phyloP scores from a whole-genome alignment of 1,284 basidiomycete genomes.

The Taiwanofungus camphoratus region DNA sequence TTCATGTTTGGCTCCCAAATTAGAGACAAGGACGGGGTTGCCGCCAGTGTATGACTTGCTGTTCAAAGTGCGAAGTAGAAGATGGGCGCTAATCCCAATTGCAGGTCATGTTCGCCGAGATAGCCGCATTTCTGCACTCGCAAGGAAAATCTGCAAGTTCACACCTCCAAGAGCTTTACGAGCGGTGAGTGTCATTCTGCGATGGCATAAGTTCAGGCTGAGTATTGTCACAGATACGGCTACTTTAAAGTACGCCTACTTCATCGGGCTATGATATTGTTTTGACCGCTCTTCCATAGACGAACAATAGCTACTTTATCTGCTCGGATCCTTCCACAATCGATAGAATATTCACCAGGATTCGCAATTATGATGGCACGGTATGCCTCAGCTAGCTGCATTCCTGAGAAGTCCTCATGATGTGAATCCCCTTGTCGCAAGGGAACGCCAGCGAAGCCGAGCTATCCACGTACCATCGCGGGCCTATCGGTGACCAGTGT shows the following conservation, averaged over 20 bases:
- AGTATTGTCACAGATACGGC: constrained; percentile 35
- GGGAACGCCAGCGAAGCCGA: constrained; percentile 22
- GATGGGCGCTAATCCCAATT: background rate
- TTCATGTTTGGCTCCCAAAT: constrained; percentile 77
- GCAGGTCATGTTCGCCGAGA: constrained; percentile 63
- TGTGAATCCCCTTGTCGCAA: constrained; percentile 1
- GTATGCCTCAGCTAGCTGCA: constrained; percentile 28
- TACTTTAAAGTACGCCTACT: constrained; percentile 44
- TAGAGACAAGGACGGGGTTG: constrained; percentile 81
- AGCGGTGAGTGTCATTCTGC: constrained; percentile 36
- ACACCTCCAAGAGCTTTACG: constrained; percentile 62
- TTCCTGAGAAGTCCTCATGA: background rate
- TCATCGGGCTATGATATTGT: background rate
- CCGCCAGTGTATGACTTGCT: constrained; percentile 51
- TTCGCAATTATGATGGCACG: constrained; percentile 48
- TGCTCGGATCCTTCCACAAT: constrained; percentile 61
- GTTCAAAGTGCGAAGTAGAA: background rate
- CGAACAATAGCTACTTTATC: constrained; percentile 78
- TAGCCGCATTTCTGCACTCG: constrained; percentile 45
- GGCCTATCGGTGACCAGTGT: constrained; percentile 55
- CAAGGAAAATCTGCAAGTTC: constrained; percentile 48
- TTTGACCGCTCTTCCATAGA: constrained; percentile 35
- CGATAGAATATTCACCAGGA: constrained; percentile 57
- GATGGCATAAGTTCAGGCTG: constrained; percentile 4
- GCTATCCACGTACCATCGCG: constrained; percentile 59